phyloP scores from a whole-genome alignment of 257 asterid genomes.

The Eustoma russellianum region DNA sequence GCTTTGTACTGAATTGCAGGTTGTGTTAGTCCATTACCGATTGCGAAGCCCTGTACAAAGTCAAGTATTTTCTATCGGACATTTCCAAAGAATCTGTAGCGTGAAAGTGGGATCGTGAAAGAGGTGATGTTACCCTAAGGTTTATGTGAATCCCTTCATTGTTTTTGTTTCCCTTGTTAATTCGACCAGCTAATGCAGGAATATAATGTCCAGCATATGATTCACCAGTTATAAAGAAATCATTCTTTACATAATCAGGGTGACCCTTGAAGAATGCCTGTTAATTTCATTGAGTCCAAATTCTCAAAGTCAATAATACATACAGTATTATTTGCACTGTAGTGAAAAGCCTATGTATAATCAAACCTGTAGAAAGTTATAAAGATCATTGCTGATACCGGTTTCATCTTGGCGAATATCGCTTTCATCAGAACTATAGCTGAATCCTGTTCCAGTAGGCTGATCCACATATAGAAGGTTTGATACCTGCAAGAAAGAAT shows the following conservation, averaged over 20 bases:
- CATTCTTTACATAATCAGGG: conserved; percentile 9
- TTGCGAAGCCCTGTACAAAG: conserved; percentile 1
- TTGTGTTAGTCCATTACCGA: conserved; percentile 5
- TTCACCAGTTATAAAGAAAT: conserved; percentile 11
- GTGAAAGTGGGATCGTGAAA: too few relatives aligned
- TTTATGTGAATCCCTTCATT: conserved; percentile 4
- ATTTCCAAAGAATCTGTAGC: too few relatives aligned
- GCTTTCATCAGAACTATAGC: conserved; percentile 30
- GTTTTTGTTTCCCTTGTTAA: conserved; percentile 9
- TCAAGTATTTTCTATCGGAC: background rate
- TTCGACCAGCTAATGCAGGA: conserved; percentile 10
- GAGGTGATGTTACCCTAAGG: background rate
- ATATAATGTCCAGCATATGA: conserved; percentile 11
- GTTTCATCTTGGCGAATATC: conserved; percentile 40
- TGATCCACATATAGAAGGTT: conserved; percentile 51
- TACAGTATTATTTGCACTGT: too few relatives aligned
- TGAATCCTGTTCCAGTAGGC: conserved; percentile 60
- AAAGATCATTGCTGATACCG: conserved; percentile 50
- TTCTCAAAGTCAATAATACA: too few relatives aligned
- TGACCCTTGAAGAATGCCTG: conserved; percentile 11
- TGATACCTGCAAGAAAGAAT: conserved; percentile 29
- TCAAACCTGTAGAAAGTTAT: conserved; percentile 48
- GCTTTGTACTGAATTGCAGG: conserved; percentile 5
- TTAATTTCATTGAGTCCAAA: too few relatives aligned
- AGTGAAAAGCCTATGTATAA: background rate